phyloP scores from a whole-genome alignment of 2,329 filamentous ascomycete genomes.

The Fusarium kyushuense region DNA sequence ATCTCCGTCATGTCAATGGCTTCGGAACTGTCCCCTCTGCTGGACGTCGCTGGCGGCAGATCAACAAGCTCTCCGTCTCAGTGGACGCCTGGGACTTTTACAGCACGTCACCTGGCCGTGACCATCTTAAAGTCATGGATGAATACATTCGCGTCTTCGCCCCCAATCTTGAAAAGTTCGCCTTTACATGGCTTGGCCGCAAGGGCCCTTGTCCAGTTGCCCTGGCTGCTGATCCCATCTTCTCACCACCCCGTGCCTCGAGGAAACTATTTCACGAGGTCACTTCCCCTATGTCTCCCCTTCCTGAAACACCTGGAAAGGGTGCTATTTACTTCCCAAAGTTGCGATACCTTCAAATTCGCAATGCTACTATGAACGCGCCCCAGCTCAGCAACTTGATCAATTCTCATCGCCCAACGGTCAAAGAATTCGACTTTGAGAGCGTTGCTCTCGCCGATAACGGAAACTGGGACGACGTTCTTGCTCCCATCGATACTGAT shows the following conservation, averaged over 20 bases:
- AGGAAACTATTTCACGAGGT: conserved; percentile 74
- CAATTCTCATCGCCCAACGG: conserved; percentile 71
- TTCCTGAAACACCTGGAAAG: conserved; percentile 65
- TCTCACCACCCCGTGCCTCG: conserved; percentile 65
- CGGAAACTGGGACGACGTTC: conserved; percentile 84
- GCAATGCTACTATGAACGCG: conserved; percentile 79
- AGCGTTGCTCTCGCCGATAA: conserved; percentile 75
- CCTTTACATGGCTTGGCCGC: conserved; percentile 82
- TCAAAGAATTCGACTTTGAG: conserved; percentile 84
- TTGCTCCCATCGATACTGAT: conserved; percentile 72
- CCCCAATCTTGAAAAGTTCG: conserved; percentile 73
- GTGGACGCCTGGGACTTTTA: conserved; percentile 78
- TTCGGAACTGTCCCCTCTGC: conserved; percentile 81
- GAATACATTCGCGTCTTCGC: conserved; percentile 82
- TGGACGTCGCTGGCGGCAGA: conserved; percentile 79
- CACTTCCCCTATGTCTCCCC: conserved; percentile 72
- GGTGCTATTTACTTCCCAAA: conserved; percentile 73
- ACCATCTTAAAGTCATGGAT: conserved; percentile 83
- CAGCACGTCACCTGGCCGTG: conserved; percentile 68
- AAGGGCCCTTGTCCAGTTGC: conserved; percentile 81
- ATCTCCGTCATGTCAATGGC: conserved; percentile 79
- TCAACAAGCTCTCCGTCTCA: conserved; percentile 77
- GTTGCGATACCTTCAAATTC: conserved; percentile 75
- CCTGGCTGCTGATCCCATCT: conserved; percentile 76
- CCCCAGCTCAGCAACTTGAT: conserved; percentile 78